A percentile compares a stretch with the other conserved stretches of the same genome.
These are phyloP conservation scores for Pichia cephalocereana DNA, from an alignment of 805 yeast genomes.

Conservation along the genomic window DNA sequence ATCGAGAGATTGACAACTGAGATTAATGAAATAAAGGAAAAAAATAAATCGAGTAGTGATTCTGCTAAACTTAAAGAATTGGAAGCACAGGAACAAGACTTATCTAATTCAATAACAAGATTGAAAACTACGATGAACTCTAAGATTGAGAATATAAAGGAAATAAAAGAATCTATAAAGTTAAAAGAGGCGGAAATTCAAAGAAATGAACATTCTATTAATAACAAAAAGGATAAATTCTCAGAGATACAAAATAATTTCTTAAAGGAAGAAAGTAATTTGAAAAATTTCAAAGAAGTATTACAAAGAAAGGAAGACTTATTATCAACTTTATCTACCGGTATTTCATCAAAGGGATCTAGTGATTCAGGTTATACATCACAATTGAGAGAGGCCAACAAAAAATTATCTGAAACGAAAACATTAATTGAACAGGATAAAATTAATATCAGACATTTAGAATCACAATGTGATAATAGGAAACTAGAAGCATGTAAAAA, in stretches of 20 bases:
- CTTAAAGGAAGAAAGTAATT: constrained; percentile 32
- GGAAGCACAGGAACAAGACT: constrained; percentile 45
- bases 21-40: constrained; percentile 39
- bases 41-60: constrained; percentile 42
- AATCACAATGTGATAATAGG: constrained; percentile 33
- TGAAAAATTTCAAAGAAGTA: constrained; percentile 37
- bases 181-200: constrained; percentile 28
- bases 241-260: constrained; percentile 35
- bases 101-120: constrained; percentile 60
- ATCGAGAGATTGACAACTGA: constrained; percentile 44
- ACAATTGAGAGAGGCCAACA: constrained; percentile 59
- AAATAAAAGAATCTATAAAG: constrained; percentile 34
- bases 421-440: constrained; percentile 51
- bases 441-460: constrained; percentile 48
- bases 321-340: constrained; percentile 73
- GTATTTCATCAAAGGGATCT: constrained; percentile 77
- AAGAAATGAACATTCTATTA: constrained; percentile 21
- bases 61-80: constrained; percentile 53
- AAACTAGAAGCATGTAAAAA: constrained; percentile 37
- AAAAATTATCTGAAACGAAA: constrained; percentile 41
- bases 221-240: constrained; percentile 5
- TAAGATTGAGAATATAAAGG: constrained; percentile 45
- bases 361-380: constrained; percentile 68
- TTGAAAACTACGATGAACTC: constrained; percentile 55
- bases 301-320: constrained; percentile 64